phyloP scores from a whole-genome alignment of 2,329 filamentous ascomycete genomes.

The Drechmeria coniospora region DNA sequence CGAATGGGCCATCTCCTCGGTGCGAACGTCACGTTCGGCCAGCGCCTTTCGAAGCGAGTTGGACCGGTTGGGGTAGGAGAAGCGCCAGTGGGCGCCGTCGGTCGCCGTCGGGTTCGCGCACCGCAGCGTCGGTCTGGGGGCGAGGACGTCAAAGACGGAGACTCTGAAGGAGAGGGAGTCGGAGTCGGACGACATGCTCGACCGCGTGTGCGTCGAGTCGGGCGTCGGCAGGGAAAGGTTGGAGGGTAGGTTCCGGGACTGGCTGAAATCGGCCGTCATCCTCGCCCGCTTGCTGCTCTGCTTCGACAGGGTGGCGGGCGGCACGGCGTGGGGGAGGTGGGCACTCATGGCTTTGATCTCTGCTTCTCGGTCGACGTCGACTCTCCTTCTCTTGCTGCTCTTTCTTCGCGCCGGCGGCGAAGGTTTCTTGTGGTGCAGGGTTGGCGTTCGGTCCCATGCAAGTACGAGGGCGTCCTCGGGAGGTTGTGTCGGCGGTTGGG shows the following conservation, averaged over 20 bases:
- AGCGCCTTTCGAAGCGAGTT: conserved; percentile 37
- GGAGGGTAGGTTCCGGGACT: conserved; percentile 48
- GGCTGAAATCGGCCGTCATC: conserved; percentile 30
- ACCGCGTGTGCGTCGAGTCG: conserved; percentile 63
- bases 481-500: too few species aligned
- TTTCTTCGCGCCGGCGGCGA: conserved; percentile 50
- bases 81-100: conserved; percentile 30
- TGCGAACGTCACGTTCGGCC: conserved; percentile 34
- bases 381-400: conserved; percentile 61
- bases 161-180: conserved; percentile 64
- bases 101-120: conserved; percentile 50
- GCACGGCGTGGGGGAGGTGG: conserved; percentile 47
- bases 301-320: conserved; percentile 43
- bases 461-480: conserved; percentile 3
- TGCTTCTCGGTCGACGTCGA: conserved; percentile 65
- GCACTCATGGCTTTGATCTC: conserved; percentile 78
- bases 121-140: conserved; percentile 70
- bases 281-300: conserved; percentile 52
- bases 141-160: conserved; percentile 64
- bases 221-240: conserved; percentile 61
- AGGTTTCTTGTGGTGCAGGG: conserved; percentile 45
- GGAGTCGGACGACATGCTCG: conserved; percentile 58
- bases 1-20: conserved; percentile 43
- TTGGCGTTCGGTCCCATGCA: conserved; percentile 23
- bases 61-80: conserved; percentile 29